Conservation (phyloP, 495 filamentous ascomycete species). For the Hypoxylon rickii region DNA sequence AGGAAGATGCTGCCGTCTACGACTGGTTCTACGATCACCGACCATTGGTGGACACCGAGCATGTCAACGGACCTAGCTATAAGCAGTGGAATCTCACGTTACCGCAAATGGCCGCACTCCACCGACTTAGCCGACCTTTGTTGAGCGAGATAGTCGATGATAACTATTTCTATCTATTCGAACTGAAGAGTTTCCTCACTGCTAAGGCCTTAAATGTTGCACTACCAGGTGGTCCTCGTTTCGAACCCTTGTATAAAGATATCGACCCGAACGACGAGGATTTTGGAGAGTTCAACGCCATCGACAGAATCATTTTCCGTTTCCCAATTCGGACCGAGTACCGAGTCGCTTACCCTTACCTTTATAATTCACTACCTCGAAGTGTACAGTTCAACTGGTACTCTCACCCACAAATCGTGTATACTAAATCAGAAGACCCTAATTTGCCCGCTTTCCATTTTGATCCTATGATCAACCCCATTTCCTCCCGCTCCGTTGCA, state of each 20-base stretch:
- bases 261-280: constrained; percentile 99
- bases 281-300: constrained; percentile 99
- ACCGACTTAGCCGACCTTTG: constrained; percentile 88
- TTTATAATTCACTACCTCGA: constrained; percentile 95
- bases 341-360: constrained; percentile 87
- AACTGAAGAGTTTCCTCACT: constrained; percentile 91
- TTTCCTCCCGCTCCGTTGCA: constrained; percentile 91
- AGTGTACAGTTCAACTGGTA: constrained; percentile 95
- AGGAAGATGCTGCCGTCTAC: constrained; percentile 87
- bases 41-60: constrained; percentile 85
- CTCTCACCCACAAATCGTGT: constrained; percentile 90
- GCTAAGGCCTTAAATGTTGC: constrained; percentile 98
- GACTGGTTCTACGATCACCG: constrained; percentile 99
- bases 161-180: constrained; percentile 99
- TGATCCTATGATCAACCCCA: constrained; percentile 96
- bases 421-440: constrained; percentile 84
- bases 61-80: constrained; percentile 97
- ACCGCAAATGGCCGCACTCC: constrained; percentile 94
- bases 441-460: constrained; percentile 96
- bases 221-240: constrained; percentile 93
- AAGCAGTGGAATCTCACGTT: constrained; percentile 93
- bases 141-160: constrained; percentile 91
- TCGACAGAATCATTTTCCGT: constrained; percentile 98
- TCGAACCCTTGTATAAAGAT: constrained; percentile 98
- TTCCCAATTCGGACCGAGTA: constrained; percentile 95